These are phyloP conservation scores for Beauveria rudraprayagi DNA, from an alignment of 2,329 filamentous ascomycete species.

Conservation along the genomic window DNA sequence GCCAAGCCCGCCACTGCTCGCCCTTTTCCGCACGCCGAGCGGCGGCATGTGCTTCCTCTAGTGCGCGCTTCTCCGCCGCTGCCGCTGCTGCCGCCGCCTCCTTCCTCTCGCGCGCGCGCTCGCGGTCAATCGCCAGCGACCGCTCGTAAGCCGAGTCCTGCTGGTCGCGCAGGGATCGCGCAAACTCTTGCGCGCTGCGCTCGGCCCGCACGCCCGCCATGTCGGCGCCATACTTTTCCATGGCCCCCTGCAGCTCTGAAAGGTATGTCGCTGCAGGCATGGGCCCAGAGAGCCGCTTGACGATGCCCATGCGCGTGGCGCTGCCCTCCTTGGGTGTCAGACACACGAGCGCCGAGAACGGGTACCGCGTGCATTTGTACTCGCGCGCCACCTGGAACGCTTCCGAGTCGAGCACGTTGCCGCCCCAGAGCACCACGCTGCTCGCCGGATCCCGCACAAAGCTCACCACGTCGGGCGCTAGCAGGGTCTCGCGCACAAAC, in stretches of 20 bases:
- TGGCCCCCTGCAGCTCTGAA: slow-evolving; percentile 63
- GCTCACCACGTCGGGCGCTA: slow-evolving; percentile 62
- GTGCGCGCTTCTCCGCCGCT: slow-evolving; percentile 56
- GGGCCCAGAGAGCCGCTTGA: slow-evolving; percentile 69
- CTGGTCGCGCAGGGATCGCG: slow-evolving; percentile 73
- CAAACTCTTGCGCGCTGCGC: slow-evolving; percentile 69
- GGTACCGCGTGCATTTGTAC: slow-evolving; percentile 84
- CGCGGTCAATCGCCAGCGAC: slow-evolving; percentile 78
- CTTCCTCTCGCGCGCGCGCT: slow-evolving; percentile 66
- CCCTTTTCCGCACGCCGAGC: slow-evolving; percentile 35
- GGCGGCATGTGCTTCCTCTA: slow-evolving; percentile 55
- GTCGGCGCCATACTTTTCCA: slow-evolving; percentile 68
- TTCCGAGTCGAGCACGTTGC: slow-evolving; percentile 86
- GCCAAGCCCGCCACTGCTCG: slow-evolving; percentile 73
- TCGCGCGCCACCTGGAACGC: slow-evolving; percentile 88
- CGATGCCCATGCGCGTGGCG: slow-evolving; percentile 75
- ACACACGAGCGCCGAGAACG: slow-evolving; percentile 78
- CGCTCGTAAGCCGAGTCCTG: slow-evolving; percentile 93
- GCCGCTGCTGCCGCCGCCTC: slow-evolving; percentile 68
- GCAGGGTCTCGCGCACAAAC: slow-evolving; percentile 76
- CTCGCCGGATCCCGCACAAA: slow-evolving; percentile 70
- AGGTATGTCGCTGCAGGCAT: slow-evolving; percentile 64
- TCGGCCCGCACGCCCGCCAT: slow-evolving; percentile 68
- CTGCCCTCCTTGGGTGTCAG: slow-evolving; percentile 78
- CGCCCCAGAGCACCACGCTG: slow-evolving; percentile 84